Conservation (phyloP, 768 basidiomycete genomes). For the Nidularia pulvinata region DNA sequence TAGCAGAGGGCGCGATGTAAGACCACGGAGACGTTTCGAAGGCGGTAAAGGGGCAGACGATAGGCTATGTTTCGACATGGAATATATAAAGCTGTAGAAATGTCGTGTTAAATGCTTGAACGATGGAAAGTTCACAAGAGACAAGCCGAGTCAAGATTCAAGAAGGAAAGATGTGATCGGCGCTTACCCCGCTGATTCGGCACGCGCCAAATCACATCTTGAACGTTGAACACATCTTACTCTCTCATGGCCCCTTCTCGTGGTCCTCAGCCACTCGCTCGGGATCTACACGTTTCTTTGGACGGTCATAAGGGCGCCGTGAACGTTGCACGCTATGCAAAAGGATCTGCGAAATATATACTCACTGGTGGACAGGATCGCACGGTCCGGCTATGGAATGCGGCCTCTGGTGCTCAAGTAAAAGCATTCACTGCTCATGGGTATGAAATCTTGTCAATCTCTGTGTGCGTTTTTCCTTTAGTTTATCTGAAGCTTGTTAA, state of each 20-base stretch:
- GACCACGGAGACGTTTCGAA: conserved; percentile 52
- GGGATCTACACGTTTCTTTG: conserved; percentile 65
- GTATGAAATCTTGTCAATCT: conserved; percentile 91
- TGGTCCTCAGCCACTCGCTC: conserved; percentile 50
- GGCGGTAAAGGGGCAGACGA: conserved; percentile 51
- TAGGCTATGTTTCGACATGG: conserved; percentile 52
- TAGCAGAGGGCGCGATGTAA: conserved; percentile 4
- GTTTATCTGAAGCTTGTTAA: background rate
- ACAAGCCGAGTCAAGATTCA: too few relatives aligned
- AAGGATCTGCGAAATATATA: conserved; percentile 85
- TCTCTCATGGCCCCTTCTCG: conserved; percentile 51
- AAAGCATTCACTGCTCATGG: conserved; percentile 92
- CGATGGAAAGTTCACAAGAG: too few relatives aligned
- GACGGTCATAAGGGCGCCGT: conserved; percentile 79
- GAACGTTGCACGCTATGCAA: conserved; percentile 90
- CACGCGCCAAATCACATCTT: background rate
- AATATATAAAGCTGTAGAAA: too few relatives aligned
- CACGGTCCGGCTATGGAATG: conserved; percentile 90
- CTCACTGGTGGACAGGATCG: conserved; percentile 95
- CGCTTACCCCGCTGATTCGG: background rate
- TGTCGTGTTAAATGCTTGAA: too few relatives aligned
- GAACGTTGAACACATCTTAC: background rate
- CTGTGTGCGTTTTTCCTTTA: conserved; percentile 54
- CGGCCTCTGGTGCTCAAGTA: conserved; percentile 82
- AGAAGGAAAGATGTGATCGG: background rate